phyloP scores from a whole-genome alignment of 2,329 filamentous ascomycete species.

The Phaeophleospora eucalypticola region DNA sequence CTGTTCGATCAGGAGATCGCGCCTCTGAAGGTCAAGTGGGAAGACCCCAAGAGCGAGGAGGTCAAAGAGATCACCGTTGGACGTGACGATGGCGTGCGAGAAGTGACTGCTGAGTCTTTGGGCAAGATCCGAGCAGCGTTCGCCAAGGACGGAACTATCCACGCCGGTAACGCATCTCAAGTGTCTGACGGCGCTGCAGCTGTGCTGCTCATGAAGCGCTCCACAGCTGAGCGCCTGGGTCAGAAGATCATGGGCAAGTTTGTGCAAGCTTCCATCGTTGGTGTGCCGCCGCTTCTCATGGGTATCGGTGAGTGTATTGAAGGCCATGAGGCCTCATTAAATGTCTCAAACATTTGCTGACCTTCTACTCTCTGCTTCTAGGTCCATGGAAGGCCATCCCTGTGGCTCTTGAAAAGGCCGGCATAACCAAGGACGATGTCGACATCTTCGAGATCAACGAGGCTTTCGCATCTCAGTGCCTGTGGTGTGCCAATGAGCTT shows the following conservation, averaged over 20 bases:
- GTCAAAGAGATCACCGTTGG: slow-evolving; percentile 76
- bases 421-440: slow-evolving; percentile 81
- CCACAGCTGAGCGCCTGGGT: slow-evolving; percentile 79
- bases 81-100: slow-evolving; percentile 81
- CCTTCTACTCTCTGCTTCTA: no score
- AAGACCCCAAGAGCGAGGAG: slow-evolving; percentile 87
- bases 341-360: no score
- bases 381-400: slow-evolving; percentile 92
- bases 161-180: slow-evolving; percentile 93
- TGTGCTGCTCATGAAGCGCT: slow-evolving; percentile 91
- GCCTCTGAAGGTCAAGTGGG: slow-evolving; percentile 79
- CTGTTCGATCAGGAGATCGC: slow-evolving; percentile 89
- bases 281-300: slow-evolving; percentile 91
- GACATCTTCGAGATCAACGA: slow-evolving; percentile 99
- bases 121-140: slow-evolving; percentile 88
- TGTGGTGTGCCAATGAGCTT: slow-evolving; percentile 89
- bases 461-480: slow-evolving; percentile 90
- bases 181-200: slow-evolving; percentile 94
- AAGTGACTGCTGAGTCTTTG: slow-evolving; percentile 83
- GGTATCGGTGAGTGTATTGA: no score
- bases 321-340: no score
- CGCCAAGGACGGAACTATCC: slow-evolving; percentile 85
- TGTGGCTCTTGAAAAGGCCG: slow-evolving; percentile 81
- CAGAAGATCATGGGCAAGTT: slow-evolving; percentile 91
- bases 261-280: slow-evolving; percentile 77